A percentile compares a stretch with the other conserved stretches of the same genome.
Evolutionary conservation across 257 asterid genomes (phyloP).

Genomic region (Plantago elongata): DNA sequence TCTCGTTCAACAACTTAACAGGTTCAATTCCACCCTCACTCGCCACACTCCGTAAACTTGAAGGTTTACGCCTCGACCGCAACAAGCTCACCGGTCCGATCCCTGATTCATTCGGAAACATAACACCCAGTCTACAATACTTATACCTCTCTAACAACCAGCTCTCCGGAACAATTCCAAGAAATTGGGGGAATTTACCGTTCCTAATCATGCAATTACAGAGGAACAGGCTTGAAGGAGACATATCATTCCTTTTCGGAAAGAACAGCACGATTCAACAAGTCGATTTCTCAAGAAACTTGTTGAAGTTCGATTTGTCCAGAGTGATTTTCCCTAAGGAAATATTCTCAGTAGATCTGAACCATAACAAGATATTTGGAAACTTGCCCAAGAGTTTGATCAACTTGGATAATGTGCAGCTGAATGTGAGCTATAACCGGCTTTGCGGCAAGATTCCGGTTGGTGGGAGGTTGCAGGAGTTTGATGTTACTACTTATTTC

Average conservation of each 20-base stretch:
- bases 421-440: slow-evolving; percentile 55
- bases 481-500: slow-evolving; percentile 28
- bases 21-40: not conserved
- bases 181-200: slow-evolving; percentile 28
- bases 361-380: slow-evolving; percentile 50
- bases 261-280: slow-evolving; percentile 38
- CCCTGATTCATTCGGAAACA: not conserved
- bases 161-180: slow-evolving; percentile 40
- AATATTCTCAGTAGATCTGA: slow-evolving; percentile 41
- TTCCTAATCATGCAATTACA: slow-evolving; percentile 27
- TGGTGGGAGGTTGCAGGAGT: slow-evolving; percentile 32
- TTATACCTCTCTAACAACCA: slow-evolving; percentile 38
- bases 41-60: not conserved
- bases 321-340: slow-evolving; percentile 37
- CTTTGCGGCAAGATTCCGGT: slow-evolving; percentile 45
- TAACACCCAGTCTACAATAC: not conserved
- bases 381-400: slow-evolving; percentile 39
- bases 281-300: slow-evolving; percentile 45
- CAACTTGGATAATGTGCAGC: slow-evolving; percentile 10
- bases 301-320: slow-evolving; percentile 48
- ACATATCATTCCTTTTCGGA: slow-evolving; percentile 47
- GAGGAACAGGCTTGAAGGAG: slow-evolving; percentile 50
- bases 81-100: slow-evolving; percentile 11
- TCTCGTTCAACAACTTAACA: not conserved
- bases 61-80: not conserved